These are phyloP conservation scores for Avicennia marina DNA, from an alignment of 257 asterid species.

Conservation along the genomic window DNA sequence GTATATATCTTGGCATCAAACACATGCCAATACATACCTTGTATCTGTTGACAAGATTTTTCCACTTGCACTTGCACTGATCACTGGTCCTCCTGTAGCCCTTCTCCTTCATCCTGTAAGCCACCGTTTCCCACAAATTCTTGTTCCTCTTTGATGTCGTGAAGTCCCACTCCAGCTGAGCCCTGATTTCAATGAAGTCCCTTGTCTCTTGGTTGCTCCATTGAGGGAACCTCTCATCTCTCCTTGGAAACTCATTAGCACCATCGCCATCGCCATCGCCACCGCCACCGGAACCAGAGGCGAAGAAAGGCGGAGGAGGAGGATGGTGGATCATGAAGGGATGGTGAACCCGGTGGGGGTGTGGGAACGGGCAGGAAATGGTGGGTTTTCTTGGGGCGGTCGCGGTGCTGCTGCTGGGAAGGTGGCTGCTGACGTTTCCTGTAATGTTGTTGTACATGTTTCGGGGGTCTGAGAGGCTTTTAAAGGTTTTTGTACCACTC, in stretches of 20 bases:
- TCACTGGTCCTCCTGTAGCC: constrained; percentile 59
- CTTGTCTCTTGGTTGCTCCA: constrained; percentile 72
- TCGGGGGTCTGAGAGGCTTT: not conserved
- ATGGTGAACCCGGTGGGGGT: constrained; percentile 14
- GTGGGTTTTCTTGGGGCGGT: constrained; percentile 16
- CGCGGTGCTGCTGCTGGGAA: not conserved
- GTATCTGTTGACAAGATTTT: constrained; percentile 46
- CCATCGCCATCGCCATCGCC: constrained; percentile 3
- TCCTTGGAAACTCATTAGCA: constrained; percentile 44
- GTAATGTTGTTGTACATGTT: constrained; percentile 9
- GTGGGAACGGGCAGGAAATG: constrained; percentile 16
- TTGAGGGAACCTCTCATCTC: constrained; percentile 62
- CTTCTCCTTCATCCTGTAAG: constrained; percentile 46
- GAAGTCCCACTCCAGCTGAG: constrained; percentile 46
- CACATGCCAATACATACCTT: too few species aligned
- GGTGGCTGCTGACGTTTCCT: constrained; percentile 19
- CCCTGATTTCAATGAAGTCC: constrained; percentile 59
- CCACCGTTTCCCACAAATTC: constrained; percentile 57
- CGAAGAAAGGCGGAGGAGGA: constrained; percentile 14
- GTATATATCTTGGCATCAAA: too few species aligned
- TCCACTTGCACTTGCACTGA: constrained; percentile 81
- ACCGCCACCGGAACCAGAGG: constrained; percentile 11
- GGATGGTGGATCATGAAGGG: constrained; percentile 26
- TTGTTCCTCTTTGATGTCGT: constrained; percentile 26
- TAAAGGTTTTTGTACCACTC: not conserved